phyloP scores from a whole-genome alignment of 257 asterid genomes.

The Capsicum baccatum region DNA sequence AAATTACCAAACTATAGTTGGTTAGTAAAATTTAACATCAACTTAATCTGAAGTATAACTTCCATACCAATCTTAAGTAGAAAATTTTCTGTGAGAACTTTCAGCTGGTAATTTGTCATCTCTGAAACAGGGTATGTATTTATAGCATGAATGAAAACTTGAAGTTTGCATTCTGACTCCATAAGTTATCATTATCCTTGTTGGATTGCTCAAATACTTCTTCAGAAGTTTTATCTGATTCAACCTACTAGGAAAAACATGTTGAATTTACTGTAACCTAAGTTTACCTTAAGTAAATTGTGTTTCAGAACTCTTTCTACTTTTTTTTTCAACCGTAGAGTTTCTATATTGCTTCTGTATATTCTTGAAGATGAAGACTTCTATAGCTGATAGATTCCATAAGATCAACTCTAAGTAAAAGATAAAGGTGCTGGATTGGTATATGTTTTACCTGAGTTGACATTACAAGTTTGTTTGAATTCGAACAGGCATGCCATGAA shows the following conservation, averaged over 20 bases:
- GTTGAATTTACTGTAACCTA: not conserved
- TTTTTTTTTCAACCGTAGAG: not conserved
- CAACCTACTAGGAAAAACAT: constrained; percentile 14
- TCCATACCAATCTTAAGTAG: not conserved
- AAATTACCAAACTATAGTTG: not conserved
- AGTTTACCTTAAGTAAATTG: not conserved
- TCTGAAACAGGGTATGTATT: constrained; percentile 6
- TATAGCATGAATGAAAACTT: not conserved
- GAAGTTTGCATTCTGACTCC: constrained; percentile 4
- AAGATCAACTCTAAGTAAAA: not conserved
- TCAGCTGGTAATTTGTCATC: not conserved
- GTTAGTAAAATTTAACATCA: not conserved
- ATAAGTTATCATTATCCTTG: not conserved
- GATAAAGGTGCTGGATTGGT: not conserved
- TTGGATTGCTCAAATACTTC: constrained; percentile 4
- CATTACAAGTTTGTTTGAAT: constrained; percentile 3
- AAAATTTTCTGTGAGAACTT: constrained; percentile 12
- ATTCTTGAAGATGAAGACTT: not conserved
- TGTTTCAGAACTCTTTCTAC: not conserved
- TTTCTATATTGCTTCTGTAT: not conserved
- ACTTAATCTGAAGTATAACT: constrained; percentile 11
- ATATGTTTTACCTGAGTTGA: constrained; percentile 15
- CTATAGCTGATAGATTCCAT: too few species aligned
- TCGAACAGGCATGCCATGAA: not conserved
- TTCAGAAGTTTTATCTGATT: constrained; percentile 21